Evolutionary conservation across 768 basidiomycete species (phyloP).

Genomic region (Dendrothele bispora): DNA sequence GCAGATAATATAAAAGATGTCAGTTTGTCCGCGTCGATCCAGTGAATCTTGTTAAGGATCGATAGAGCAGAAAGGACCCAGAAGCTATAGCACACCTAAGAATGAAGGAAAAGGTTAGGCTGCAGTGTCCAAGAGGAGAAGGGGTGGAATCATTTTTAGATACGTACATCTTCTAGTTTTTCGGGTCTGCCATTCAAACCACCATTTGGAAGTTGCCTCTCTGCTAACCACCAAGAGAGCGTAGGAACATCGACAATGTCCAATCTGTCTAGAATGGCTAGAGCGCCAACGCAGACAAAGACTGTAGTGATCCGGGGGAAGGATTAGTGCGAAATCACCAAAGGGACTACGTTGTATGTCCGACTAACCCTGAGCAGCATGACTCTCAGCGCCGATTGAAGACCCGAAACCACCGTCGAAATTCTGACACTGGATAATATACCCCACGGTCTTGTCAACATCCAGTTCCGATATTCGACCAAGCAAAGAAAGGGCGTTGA

Average conservation of each 20-base stretch:
- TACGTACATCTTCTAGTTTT: constrained; percentile 89
- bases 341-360: background rate
- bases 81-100: constrained; percentile 95
- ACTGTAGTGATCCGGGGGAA: constrained; percentile 43
- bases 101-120: background rate
- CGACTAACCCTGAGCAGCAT: constrained; percentile 78
- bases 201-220: constrained; percentile 90
- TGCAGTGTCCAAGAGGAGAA: background rate
- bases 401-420: constrained; percentile 96
- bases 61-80: constrained; percentile 92
- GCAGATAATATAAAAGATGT: constrained; percentile 83
- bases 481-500: constrained; percentile 79
- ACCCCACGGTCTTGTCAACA: constrained; percentile 62
- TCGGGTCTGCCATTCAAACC: constrained; percentile 97
- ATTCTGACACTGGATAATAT: constrained; percentile 80
- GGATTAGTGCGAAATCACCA: background rate
- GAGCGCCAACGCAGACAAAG: constrained; percentile 84
- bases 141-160: background rate
- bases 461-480: constrained; percentile 72
- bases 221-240: constrained; percentile 90
- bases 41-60: constrained; percentile 77
- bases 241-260: constrained; percentile 80
- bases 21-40: constrained; percentile 87
- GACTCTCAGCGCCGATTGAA: constrained; percentile 84
- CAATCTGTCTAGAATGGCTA: constrained; percentile 84